Base-by-base conservation (phyloP, 2,329 filamentous ascomycete species). In the Neonectria neomacrospora region DNA sequence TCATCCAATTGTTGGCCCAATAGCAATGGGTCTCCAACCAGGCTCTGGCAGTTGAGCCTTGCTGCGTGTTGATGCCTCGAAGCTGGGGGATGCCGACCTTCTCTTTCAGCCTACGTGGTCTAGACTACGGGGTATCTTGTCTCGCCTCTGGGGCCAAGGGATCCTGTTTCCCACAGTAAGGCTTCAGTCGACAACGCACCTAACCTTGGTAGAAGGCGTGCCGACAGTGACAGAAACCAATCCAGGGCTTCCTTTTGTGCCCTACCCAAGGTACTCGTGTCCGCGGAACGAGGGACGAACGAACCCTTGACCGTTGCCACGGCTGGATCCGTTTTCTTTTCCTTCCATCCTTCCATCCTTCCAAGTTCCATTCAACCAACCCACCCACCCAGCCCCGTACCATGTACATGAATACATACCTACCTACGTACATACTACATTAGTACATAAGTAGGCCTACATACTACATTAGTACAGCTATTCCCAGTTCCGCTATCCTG, bases 41-140 rank as follows among this genome's bases (percentile, higher is more conserved):
- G 23, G 23, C 22, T 52, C 28, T 61, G 22, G 45, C 20, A 56
- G 50, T 56, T 34, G 53, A 28, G 48, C 32, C 51, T 44, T 8
- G 41, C 37, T 26, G 3, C 16, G 34, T 37, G 34, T 14, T 37
- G 34, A n/a, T 8, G n/a, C 23, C 30, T n/a, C 16, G 37, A 52
- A 52, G 53, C 53, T 61, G 47, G 59, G 53, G 58, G 52, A 61
- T 61, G 58, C 58, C 48, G 47, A 53, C 47, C 53, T 54, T 48
- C 44, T 23, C 16, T 16, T 18, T 28, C 37, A 41, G 53, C 53
- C 58, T 55, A 56, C 58, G 53, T 61, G 56, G 39, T 53, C 56
- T 41, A 18, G n/a, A 41, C 37, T 41, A 10, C 9, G 10, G 26
- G 14, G 10, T 53, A 47, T 53, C n/a, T 28, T 23, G 58, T 52